A percentile compares a stretch with the other conserved stretches of the same genome.
phyloP scores from a whole-genome alignment of 352 stramenopile genomes.

The Nannochloropsis limnetica region DNA sequence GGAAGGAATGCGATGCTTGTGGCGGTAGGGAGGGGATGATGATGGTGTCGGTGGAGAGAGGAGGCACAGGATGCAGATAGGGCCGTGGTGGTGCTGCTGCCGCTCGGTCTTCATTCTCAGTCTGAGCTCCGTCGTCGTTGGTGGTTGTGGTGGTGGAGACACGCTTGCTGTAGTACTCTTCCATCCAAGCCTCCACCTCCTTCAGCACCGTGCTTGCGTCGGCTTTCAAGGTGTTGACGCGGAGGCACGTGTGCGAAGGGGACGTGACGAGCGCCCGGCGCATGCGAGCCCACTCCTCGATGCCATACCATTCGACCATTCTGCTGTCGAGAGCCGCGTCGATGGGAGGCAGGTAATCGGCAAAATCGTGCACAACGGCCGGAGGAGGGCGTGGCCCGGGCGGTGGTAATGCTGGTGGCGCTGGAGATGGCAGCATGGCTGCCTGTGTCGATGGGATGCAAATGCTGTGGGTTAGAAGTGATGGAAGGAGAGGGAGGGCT shows the following conservation, averaged over 20 bases:
- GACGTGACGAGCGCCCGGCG: not conserved
- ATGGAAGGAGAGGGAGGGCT: too few relatives aligned
- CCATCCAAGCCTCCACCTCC: not conserved
- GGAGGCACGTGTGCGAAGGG: not conserved
- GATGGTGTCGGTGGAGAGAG: slow-evolving; percentile 3
- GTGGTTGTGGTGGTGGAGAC: not conserved
- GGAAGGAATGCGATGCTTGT: not conserved
- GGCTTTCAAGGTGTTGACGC: not conserved
- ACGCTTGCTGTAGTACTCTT: not conserved
- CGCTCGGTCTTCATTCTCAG: too few relatives aligned
- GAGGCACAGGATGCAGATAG: not conserved
- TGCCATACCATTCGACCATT: not conserved
- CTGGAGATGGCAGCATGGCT: too few relatives aligned
- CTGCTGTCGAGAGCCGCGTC: not conserved
- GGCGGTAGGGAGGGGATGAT: not conserved
- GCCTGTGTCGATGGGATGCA: too few relatives aligned
- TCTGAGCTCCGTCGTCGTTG: not conserved
- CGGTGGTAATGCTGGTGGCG: too few relatives aligned
- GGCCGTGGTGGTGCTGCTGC: not conserved
- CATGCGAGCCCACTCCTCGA: slow-evolving; percentile 1
- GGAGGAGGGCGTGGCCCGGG: not conserved
- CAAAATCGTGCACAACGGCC: not conserved
- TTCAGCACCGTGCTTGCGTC: not conserved
- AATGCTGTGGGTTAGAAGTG: too few relatives aligned
- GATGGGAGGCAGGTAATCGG: slow-evolving; percentile 3